A percentile compares a stretch with the other conserved stretches of the same genome.
Evolutionary conservation across 805 yeast genomes (phyloP).

Genomic region (Barnettozyma californica): DNA sequence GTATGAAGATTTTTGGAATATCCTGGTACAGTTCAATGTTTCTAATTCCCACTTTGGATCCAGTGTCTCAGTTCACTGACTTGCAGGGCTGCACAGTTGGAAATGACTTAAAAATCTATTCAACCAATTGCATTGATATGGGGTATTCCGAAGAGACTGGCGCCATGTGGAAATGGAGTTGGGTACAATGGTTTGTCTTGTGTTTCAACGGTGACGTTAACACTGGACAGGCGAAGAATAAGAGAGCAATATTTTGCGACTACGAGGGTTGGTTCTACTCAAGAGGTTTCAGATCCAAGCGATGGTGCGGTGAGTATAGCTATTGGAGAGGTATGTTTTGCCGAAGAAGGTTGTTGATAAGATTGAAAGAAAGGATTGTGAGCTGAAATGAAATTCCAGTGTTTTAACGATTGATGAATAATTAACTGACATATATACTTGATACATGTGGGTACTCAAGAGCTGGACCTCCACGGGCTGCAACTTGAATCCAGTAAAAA

Average conservation of each 20-base stretch:
- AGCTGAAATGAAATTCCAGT: not conserved
- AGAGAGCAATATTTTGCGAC: slow-evolving; percentile 33
- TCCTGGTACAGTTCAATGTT: slow-evolving; percentile 44
- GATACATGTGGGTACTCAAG: too few relatives aligned
- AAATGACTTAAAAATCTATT: slow-evolving; percentile 3
- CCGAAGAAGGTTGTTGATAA: slow-evolving; percentile 65
- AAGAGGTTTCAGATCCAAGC: slow-evolving; percentile 37
- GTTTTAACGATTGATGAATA: not conserved
- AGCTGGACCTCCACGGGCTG: too few relatives aligned
- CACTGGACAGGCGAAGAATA: not conserved
- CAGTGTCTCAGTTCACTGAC: slow-evolving; percentile 27
- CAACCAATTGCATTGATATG: slow-evolving; percentile 2
- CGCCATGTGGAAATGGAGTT: slow-evolving; percentile 58
- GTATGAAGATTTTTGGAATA: slow-evolving; percentile 45
- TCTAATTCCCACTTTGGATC: slow-evolving; percentile 39
- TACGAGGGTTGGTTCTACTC: slow-evolving; percentile 84
- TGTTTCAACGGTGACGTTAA: slow-evolving; percentile 33
- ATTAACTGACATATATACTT: not conserved
- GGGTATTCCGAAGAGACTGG: slow-evolving; percentile 2
- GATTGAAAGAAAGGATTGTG: slow-evolving; percentile 24
- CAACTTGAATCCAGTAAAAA: too few relatives aligned
- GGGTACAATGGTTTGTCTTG: slow-evolving; percentile 72
- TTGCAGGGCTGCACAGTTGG: slow-evolving; percentile 11
- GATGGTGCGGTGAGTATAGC: slow-evolving; percentile 62
- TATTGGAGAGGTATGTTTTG: slow-evolving; percentile 42